phyloP scores from a whole-genome alignment of 805 yeast genomes.

The Tetrapisispora fleetii region DNA sequence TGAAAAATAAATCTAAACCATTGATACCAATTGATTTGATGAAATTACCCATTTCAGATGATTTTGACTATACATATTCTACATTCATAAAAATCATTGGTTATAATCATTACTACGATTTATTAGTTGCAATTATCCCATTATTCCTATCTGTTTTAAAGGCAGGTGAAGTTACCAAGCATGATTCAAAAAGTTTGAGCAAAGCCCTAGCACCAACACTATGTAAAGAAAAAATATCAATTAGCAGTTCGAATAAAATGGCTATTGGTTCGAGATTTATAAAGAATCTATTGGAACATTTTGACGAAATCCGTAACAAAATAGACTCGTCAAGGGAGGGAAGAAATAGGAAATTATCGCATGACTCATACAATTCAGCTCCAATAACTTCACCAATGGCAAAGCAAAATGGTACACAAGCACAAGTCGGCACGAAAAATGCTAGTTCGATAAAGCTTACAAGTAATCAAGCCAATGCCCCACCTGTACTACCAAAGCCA shows the following conservation, averaged over 20 bases:
- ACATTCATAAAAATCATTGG: conserved; percentile 31
- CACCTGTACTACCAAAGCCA: conserved; percentile 22
- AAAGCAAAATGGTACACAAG: not conserved
- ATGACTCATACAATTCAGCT: not conserved
- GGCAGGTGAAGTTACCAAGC: conserved; percentile 34
- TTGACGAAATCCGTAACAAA: conserved; percentile 30
- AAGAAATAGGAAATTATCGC: not conserved
- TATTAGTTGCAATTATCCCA: conserved; percentile 36
- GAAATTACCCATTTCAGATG: conserved; percentile 44
- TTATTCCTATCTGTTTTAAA: conserved; percentile 36
- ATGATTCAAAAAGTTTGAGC: conserved; percentile 29
- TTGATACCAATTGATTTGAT: conserved; percentile 43
- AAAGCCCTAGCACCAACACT: conserved; percentile 45
- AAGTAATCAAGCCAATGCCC: not conserved
- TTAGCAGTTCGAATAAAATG: conserved; percentile 36
- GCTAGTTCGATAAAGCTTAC: not conserved
- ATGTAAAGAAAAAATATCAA: conserved; percentile 40
- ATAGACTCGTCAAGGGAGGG: conserved; percentile 7
- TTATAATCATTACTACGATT: conserved; percentile 25
- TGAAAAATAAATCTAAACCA: conserved; percentile 45
- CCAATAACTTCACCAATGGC: conserved; percentile 4
- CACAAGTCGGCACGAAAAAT: not conserved
- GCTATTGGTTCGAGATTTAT: conserved; percentile 46
- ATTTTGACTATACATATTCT: conserved; percentile 33
- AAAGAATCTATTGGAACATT: conserved; percentile 42